A percentile compares a stretch with the other conserved stretches of the same genome.
These are phyloP conservation scores for Solanum dulcamara DNA, from an alignment of 257 asterid genomes.

Conservation along the genomic window DNA sequence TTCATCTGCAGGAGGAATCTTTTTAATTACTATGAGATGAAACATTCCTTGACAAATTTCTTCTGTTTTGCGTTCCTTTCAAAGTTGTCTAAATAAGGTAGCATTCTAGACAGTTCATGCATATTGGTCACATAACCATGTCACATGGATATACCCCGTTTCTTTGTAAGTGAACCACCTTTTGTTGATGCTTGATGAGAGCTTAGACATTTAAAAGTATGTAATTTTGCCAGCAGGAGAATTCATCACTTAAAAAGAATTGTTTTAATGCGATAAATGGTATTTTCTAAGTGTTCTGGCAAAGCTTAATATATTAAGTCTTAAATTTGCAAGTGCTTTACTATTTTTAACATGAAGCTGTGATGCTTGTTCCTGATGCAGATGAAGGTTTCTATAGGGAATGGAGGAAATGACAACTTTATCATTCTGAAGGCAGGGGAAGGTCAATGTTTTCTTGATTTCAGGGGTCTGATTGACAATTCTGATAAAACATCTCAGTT, in stretches of 20 bases:
- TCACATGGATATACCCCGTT: not conserved
- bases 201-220: not conserved
- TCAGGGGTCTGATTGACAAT: slow-evolving; percentile 30
- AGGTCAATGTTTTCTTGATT: slow-evolving; percentile 50
- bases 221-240: not conserved
- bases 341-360: not conserved
- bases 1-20: not conserved
- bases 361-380: slow-evolving; percentile 10
- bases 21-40: not conserved
- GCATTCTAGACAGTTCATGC: not conserved
- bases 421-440: slow-evolving; percentile 43
- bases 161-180: not conserved
- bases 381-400: slow-evolving; percentile 54
- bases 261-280: not conserved
- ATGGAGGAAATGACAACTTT: slow-evolving; percentile 22
- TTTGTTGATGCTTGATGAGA: not conserved
- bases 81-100: not conserved
- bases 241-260: not conserved
- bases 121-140: not conserved
- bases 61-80: not conserved
- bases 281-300: not conserved
- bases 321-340: not conserved
- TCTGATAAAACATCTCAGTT: slow-evolving; percentile 15
- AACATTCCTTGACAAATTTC: not conserved
- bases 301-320: not conserved